phyloP scores from a whole-genome alignment of 805 yeast genomes.

The Myxozyma melibiosi region DNA sequence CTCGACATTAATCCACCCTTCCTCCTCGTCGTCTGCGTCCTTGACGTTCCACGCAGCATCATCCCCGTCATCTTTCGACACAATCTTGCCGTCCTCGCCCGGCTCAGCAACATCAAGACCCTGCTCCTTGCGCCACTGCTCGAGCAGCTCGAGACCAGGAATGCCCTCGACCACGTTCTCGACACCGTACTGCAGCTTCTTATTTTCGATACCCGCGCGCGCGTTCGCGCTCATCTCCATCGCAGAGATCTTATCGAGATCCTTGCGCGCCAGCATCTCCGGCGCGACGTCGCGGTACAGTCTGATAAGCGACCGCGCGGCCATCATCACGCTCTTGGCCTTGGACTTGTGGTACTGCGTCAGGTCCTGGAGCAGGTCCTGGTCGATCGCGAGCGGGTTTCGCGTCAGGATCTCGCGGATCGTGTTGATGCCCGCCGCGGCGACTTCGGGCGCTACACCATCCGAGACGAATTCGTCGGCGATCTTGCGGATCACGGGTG shows the following conservation, averaged over 20 bases:
- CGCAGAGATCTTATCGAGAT: constrained; percentile 90
- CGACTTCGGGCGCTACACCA: constrained; percentile 97
- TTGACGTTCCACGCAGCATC: constrained; percentile 31
- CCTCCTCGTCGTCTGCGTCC: constrained; percentile 45
- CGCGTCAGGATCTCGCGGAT: constrained; percentile 90
- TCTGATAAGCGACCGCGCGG: constrained; percentile 84
- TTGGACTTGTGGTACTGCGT: constrained; percentile 90
- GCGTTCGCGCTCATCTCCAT: constrained; percentile 68
- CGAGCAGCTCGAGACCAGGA: constrained; percentile 88
- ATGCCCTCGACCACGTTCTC: constrained; percentile 71
- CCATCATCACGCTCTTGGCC: constrained; percentile 90
- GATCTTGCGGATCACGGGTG: constrained; percentile 79
- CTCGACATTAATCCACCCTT: constrained; percentile 90
- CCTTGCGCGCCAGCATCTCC: constrained; percentile 85
- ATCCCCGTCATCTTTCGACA: constrained; percentile 51
- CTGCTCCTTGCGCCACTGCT: constrained; percentile 73
- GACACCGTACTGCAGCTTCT: constrained; percentile 61
- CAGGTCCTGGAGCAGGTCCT: constrained; percentile 83
- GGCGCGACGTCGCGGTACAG: constrained; percentile 95
- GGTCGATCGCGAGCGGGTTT: constrained; percentile 93
- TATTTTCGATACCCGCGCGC: constrained; percentile 48
- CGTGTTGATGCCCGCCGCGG: constrained; percentile 96
- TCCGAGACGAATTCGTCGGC: constrained; percentile 98
- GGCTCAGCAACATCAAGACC: constrained; percentile 60
- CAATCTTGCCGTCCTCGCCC: constrained; percentile 66